phyloP scores from a whole-genome alignment of 192 early-diverging fungal species.

The Phlyctochytrium planicorne region DNA sequence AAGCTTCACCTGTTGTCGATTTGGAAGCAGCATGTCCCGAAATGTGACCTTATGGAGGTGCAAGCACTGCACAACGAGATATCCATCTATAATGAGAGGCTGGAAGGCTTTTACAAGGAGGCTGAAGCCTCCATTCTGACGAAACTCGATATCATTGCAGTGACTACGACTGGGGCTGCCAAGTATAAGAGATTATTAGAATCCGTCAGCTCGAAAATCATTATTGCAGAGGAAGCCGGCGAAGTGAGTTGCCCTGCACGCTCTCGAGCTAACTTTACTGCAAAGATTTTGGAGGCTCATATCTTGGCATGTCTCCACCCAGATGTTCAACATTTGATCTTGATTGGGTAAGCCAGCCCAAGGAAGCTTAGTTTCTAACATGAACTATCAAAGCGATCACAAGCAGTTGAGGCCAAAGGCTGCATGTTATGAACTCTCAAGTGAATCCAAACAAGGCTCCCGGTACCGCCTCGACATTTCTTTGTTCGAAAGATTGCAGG shows the following conservation, averaged over 20 bases:
- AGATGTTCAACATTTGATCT: constrained; percentile 27
- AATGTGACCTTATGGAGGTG: too few species aligned
- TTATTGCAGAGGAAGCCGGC: constrained; percentile 41
- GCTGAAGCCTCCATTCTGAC: too few species aligned
- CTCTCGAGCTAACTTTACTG: background rate
- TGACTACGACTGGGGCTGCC: constrained; percentile 63
- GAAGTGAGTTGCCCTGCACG: constrained; percentile 13
- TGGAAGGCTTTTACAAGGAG: too few species aligned
- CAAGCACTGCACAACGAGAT: too few species aligned
- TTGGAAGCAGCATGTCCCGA: too few species aligned
- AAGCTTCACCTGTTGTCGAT: too few species aligned
- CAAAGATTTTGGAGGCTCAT: constrained; percentile 36
- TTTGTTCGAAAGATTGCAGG: constrained; percentile 35
- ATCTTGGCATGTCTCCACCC: constrained; percentile 21
- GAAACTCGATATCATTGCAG: constrained; percentile 59
- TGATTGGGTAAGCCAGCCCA: too few species aligned
- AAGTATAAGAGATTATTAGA: constrained; percentile 42
- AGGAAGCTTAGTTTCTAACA: too few species aligned
- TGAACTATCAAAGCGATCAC: too few species aligned
- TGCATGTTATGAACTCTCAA: constrained; percentile 8
- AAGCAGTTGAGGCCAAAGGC: constrained; percentile 28
- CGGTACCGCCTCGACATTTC: constrained; percentile 37
- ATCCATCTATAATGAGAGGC: too few species aligned
- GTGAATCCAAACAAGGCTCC: constrained; percentile 6
- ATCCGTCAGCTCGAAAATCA: constrained; percentile 26